These are phyloP conservation scores for Fraxinus sp. DNA, from an alignment of 305 asterid genomes.

Conservation along the genomic window DNA sequence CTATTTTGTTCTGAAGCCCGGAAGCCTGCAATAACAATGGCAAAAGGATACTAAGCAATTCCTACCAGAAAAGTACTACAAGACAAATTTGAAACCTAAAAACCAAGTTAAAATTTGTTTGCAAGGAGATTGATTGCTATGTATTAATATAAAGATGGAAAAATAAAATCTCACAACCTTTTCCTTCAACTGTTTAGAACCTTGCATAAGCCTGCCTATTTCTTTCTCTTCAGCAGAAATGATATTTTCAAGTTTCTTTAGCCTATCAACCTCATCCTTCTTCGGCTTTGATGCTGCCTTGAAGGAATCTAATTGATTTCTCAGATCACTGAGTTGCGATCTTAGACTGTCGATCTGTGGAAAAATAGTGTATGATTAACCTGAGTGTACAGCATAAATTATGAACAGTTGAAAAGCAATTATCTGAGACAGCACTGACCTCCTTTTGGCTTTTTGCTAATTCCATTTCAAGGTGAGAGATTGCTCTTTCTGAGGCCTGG, in stretches of 20 bases:
- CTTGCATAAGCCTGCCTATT: slow-evolving; percentile 61
- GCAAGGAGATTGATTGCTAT: not conserved
- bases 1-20: slow-evolving; percentile 85
- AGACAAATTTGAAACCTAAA: not conserved
- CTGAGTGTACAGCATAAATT: slow-evolving; percentile 4
- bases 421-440: slow-evolving; percentile 39
- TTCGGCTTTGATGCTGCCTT: slow-evolving; percentile 66
- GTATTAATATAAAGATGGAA: slow-evolving; percentile 7
- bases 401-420: slow-evolving; percentile 10
- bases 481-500: slow-evolving; percentile 61
- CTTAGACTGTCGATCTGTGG: slow-evolving; percentile 70
- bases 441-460: slow-evolving; percentile 78
- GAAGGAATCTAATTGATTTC: slow-evolving; percentile 68
- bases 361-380: slow-evolving; percentile 6
- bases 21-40: slow-evolving; percentile 48
- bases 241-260: slow-evolving; percentile 55
- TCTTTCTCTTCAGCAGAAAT: slow-evolving; percentile 79
- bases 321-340: slow-evolving; percentile 57
- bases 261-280: slow-evolving; percentile 64
- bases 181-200: slow-evolving; percentile 77
- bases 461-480: slow-evolving; percentile 73
- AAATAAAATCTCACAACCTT: slow-evolving; percentile 46
- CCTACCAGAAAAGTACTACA: not conserved
- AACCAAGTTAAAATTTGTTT: not conserved
- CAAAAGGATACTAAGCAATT: not conserved